A percentile compares a stretch with the other conserved stretches of the same genome.
phyloP scores from a whole-genome alignment of 2,329 filamentous ascomycete genomes.

The Fusarium aywerte region DNA sequence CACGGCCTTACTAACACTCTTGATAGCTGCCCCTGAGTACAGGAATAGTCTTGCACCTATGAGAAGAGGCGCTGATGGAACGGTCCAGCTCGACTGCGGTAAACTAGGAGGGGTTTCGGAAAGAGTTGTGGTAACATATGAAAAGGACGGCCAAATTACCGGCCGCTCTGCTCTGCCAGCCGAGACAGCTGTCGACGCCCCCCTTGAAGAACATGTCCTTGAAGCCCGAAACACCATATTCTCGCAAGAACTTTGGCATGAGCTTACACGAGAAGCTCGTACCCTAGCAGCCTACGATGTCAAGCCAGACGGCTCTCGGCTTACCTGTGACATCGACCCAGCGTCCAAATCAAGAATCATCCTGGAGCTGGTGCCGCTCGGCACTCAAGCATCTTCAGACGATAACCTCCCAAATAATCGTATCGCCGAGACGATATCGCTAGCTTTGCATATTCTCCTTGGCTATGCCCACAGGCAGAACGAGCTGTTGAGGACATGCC shows the following conservation, averaged over 20 bases:
- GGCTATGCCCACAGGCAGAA: slow-evolving; percentile 82
- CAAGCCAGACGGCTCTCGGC: slow-evolving; percentile 66
- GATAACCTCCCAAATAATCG: slow-evolving; percentile 55
- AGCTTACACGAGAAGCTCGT: slow-evolving; percentile 84
- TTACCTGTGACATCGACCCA: slow-evolving; percentile 66
- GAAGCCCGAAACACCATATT: slow-evolving; percentile 83
- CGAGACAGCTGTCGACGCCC: slow-evolving; percentile 63
- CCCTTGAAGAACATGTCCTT: slow-evolving; percentile 74
- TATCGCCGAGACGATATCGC: slow-evolving; percentile 72
- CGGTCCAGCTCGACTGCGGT: slow-evolving; percentile 76
- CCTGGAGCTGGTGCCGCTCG: slow-evolving; percentile 74
- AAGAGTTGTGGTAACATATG: slow-evolving; percentile 74
- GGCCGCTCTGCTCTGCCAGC: slow-evolving; percentile 66
- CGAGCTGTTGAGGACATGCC: slow-evolving; percentile 73
- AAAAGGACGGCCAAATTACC: slow-evolving; percentile 65
- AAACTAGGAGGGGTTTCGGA: slow-evolving; percentile 62
- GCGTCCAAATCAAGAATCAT: slow-evolving; percentile 64
- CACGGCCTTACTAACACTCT: slow-evolving; percentile 42
- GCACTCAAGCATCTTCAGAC: slow-evolving; percentile 51
- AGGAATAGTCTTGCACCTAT: slow-evolving; percentile 82
- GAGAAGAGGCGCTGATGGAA: slow-evolving; percentile 77
- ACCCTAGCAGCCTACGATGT: slow-evolving; percentile 77
- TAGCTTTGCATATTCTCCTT: slow-evolving; percentile 79
- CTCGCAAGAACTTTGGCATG: slow-evolving; percentile 89
- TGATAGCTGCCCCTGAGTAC: slow-evolving; percentile 65